A percentile compares a stretch with the other conserved stretches of the same genome.
These are phyloP conservation scores for Rosa hybrid DNA, from an alignment of 331 rosid species.

Conservation along the genomic window DNA sequence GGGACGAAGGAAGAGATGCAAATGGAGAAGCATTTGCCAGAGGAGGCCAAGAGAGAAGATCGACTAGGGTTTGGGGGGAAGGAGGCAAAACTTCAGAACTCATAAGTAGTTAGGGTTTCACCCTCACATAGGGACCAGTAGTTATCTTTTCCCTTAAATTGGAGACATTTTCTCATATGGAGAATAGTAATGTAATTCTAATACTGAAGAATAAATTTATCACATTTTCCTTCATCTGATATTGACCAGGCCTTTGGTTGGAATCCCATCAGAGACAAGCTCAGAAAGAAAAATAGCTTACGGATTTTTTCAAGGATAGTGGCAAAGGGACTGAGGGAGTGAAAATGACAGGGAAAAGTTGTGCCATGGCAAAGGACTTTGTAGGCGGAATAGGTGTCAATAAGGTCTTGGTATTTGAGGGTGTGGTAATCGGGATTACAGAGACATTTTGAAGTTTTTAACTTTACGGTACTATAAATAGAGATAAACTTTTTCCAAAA, in stretches of 20 bases:
- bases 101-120: too few relatives aligned
- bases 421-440: not conserved
- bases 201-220: too few relatives aligned
- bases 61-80: not conserved
- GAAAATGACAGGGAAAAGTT: not conserved
- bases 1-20: not conserved
- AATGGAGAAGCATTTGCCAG: not conserved
- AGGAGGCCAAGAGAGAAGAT: not conserved
- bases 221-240: not conserved
- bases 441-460: not conserved
- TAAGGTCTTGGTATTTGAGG: not conserved
- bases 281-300: too few relatives aligned
- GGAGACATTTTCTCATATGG: too few relatives aligned
- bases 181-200: too few relatives aligned
- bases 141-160: too few relatives aligned
- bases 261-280: not conserved
- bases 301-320: too few relatives aligned
- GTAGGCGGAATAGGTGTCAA: not conserved
- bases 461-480: not conserved
- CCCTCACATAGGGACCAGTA: too few relatives aligned
- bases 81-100: not conserved
- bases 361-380: not conserved
- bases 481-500: not conserved
- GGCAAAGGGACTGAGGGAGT: not conserved
- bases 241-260: not conserved